Base-by-base conservation (phyloP, 2,329 filamentous ascomycete genomes). In the Nectriaceae sp. region DNA sequence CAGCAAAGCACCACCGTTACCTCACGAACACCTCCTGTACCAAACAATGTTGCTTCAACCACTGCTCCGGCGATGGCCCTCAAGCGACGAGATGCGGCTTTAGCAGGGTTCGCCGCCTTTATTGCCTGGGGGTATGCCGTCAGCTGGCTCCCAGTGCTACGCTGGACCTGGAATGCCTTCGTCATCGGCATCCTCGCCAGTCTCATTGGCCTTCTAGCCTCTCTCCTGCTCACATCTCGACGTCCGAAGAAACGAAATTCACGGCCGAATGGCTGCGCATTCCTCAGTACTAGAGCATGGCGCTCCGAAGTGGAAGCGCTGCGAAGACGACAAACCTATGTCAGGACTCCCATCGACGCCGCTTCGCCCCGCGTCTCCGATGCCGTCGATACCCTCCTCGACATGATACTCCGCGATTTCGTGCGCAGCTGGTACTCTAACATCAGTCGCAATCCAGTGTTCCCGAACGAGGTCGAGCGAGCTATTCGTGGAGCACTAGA, bases 101-200 rank as follows among this genome's bases (percentile, higher is more conserved):
- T 88, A 70, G 84, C 84, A 68, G 80, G 79, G 69, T 69, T 87
- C 67, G 84, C 79, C 69, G 80, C 78, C 69, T 90, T 96, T 71
- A 76, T 97, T 68, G 87, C 90, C 67, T 97, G 93, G 93, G 89
- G 89, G 54, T 87, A 92, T 68, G 80, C 87, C 51, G 86, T 90
- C 59, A 85, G 88, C 74, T 95, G 88, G 85, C 77, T 91, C 62
- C 91, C 93, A 22, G 75, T 84, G 50, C 76, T 97, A 57, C 90
- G 90, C 68, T 96, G 89, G 80, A 78, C 89, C 36, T 89, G 88
- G 62, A 89, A 96, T 70, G 90, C 92, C 60, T 90, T 97, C 68
- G 74, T 88, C 57, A 72, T 81, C 56, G 93, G 94, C 56, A 74
- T 79, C 55, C 60, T 87, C 54, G 64, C 84, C 54, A 73, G 85